Evolutionary conservation across 78 protist genomes (phyloP).

Genomic region (Polysphondylium violaceum): DNA sequence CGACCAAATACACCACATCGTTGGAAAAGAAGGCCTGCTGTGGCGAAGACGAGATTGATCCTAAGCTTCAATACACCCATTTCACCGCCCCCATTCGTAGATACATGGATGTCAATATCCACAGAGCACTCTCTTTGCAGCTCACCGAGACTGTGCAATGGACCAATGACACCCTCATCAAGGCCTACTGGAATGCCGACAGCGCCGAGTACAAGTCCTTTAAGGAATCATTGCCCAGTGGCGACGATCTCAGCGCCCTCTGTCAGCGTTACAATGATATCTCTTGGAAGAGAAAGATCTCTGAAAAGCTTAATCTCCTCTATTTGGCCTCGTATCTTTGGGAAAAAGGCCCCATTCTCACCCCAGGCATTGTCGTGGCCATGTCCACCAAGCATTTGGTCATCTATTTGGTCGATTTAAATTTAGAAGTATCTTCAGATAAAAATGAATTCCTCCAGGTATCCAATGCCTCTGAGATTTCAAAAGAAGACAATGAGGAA

Average conservation of each 20-base stretch:
- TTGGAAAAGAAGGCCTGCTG: slow-evolving; percentile 5
- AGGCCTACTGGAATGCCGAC: slow-evolving; percentile 48
- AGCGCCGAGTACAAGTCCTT: not conserved
- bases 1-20: slow-evolving; percentile 53
- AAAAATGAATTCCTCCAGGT: slow-evolving; percentile 36
- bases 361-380: slow-evolving; percentile 61
- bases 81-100: slow-evolving; percentile 69
- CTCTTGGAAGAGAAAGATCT: slow-evolving; percentile 75
- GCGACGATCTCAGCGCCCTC: slow-evolving; percentile 12
- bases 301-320: slow-evolving; percentile 58
- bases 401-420: slow-evolving; percentile 44
- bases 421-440: slow-evolving; percentile 55
- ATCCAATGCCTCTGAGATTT: not conserved
- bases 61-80: slow-evolving; percentile 47
- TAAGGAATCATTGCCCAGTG: slow-evolving; percentile 26
- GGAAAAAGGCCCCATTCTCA: slow-evolving; percentile 69
- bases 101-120: slow-evolving; percentile 76
- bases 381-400: slow-evolving; percentile 71
- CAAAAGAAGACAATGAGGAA: slow-evolving; percentile 42
- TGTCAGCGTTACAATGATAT: slow-evolving; percentile 70
- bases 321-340: slow-evolving; percentile 62
- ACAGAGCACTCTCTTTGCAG: slow-evolving; percentile 62
- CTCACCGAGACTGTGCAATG: slow-evolving; percentile 21
- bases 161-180: slow-evolving; percentile 35
- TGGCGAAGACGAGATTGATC: slow-evolving; percentile 10